Percentiles rank a stretch among this genome's conserved stretches.
phyloP scores from a whole-genome alignment of 257 asterid species.

The Nicotiana paniculata region DNA sequence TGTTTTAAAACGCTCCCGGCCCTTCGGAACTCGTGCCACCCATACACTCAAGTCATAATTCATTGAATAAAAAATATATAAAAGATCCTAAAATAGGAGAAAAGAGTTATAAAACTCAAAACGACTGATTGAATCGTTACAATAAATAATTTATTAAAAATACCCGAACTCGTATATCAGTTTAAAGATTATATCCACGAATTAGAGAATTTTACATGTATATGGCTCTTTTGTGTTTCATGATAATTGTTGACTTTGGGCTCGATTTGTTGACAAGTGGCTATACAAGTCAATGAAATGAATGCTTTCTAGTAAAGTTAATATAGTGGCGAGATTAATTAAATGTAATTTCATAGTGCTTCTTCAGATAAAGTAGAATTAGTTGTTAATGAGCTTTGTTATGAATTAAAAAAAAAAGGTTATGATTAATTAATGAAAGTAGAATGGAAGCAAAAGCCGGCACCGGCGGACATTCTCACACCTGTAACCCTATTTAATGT shows the following conservation, averaged over 20 bases:
- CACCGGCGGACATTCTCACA: conserved; percentile 35
- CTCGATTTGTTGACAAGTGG: conserved; percentile 1
- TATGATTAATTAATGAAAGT: conserved; percentile 14
- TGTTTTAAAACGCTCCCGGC: no score
- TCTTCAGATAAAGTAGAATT: neutral
- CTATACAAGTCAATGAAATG: neutral
- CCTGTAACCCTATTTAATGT: conserved; percentile 18
- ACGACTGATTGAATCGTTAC: no score
- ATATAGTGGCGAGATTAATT: conserved; percentile 7
- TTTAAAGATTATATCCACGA: neutral
- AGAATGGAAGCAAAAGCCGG: conserved; percentile 49
- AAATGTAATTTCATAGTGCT: conserved; percentile 23
- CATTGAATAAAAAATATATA: no score
- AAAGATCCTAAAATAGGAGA: no score
- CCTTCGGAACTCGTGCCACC: no score
- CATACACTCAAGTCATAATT: no score
- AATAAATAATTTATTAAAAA: no score
- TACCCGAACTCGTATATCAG: neutral
- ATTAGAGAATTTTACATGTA: neutral
- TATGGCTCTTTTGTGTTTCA: neutral
- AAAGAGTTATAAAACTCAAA: no score
- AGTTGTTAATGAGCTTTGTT: neutral
- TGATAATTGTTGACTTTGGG: neutral
- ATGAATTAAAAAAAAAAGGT: conserved; percentile 2
- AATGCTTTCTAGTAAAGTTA: neutral